Evolutionary conservation across 306 rosid species (phyloP), one percentile per base, ranked within the genome.

Genomic region (Acacia melanoxylon): DNA sequence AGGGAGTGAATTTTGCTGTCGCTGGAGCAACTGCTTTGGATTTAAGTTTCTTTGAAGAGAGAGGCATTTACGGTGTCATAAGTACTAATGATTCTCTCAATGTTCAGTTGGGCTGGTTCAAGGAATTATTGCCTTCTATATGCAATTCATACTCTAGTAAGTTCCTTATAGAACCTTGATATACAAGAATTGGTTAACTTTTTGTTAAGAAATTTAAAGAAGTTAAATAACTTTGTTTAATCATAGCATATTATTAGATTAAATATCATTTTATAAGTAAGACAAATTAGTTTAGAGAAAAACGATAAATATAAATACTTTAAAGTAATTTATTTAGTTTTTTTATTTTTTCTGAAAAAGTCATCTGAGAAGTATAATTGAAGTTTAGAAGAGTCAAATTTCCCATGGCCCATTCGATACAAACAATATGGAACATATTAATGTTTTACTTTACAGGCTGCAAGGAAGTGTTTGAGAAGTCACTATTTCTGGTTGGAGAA

Each of bases 1-100:
- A 54, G 27, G 62, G 62, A 54, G 62, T 54, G 62, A 54, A 54
- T 54, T 54, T 54, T 19, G 62, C 62, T 19, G 62, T 54, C 8
- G 24, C 62, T 4, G 97, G 94, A 88, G 91, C 97, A 41, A 92
- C 94, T 0, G 93, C 90, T 2, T 68, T 90, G 44, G 85, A 89
- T 0, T 31, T 6, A 0, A 62, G 44, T 25, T 85, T 81, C 87
- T 89, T 92, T 46, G 25, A 49, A 17, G 79, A 83, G 10, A 83
- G 25, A 58, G 88, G 86, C 29, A 37, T 75, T 41, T 6, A 4
- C 6, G 41, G 41, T 35, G 16, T 13, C 17, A 6, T 68, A 42
- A 0, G 3, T 1, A 83, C 83, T 19, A 90, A 86, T 62, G 31
- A 68, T 68, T 86, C 93, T 58, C 81, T 92, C 2, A 1, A 44